phyloP scores from a whole-genome alignment of 495 filamentous ascomycete genomes.

The Thermochaetoides thermophila region DNA sequence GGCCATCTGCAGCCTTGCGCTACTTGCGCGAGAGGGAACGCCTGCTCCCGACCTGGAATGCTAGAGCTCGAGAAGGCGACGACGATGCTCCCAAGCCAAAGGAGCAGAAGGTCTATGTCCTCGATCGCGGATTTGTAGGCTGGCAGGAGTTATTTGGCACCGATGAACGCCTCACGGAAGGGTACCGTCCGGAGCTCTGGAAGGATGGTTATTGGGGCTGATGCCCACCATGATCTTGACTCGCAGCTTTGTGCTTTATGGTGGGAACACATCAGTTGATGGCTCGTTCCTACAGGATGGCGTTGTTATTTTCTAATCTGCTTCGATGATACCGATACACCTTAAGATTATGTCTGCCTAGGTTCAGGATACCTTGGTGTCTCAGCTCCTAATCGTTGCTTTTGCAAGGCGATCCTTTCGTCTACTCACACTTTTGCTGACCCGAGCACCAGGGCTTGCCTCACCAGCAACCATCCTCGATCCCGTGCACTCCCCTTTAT shows the following conservation, averaged over 20 bases:
- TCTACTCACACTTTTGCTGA: not conserved
- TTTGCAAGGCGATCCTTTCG: no score
- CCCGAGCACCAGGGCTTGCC: not conserved
- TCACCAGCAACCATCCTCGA: not conserved
- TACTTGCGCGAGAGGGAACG: conserved; percentile 53
- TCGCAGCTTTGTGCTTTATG: not conserved
- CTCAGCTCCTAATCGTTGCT: no score
- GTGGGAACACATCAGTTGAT: not conserved
- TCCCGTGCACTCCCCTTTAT: not conserved
- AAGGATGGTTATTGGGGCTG: conserved; percentile 39
- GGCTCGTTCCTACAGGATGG: not conserved
- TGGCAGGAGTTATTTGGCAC: conserved; percentile 84
- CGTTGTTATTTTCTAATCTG: no score
- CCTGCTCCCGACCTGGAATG: conserved; percentile 17
- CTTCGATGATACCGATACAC: no score
- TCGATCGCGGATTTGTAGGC: conserved; percentile 74
- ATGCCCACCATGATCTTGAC: not conserved
- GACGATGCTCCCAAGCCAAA: conserved; percentile 1
- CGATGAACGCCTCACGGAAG: conserved; percentile 72
- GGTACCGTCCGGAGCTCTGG: conserved; percentile 78
- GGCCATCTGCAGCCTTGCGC: conserved; percentile 51
- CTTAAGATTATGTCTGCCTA: no score
- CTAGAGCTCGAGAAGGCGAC: conserved; percentile 2
- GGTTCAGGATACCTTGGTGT: no score
- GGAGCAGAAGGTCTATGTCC: conserved; percentile 59